Conservation (phyloP, 257 asterid genomes). For the Perilla frutescens region DNA sequence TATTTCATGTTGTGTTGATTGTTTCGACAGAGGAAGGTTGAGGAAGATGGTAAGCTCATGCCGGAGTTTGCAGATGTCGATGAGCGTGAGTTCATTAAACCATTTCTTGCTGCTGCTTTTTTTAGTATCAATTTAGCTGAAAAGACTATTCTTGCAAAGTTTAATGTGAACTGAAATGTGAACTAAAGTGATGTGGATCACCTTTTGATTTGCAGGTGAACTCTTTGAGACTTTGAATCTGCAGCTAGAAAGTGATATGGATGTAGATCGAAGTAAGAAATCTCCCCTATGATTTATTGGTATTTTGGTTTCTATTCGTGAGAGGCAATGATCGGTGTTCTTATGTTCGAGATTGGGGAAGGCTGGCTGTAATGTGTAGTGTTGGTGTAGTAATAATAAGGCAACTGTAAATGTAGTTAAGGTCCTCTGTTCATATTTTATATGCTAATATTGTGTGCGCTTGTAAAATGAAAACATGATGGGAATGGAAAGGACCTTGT, state of each 20-base stretch:
- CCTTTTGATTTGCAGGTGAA: slow-evolving; percentile 67
- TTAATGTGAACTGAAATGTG: slow-evolving; percentile 10
- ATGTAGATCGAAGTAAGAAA: slow-evolving; percentile 71
- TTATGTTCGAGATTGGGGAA: neutral
- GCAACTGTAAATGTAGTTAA: neutral
- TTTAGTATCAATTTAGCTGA: neutral
- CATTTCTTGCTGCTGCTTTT: neutral
- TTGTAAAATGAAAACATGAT: neutral
- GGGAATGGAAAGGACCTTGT: neutral
- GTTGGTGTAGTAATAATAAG: too few relatives aligned
- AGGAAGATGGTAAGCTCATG: slow-evolving; percentile 71
- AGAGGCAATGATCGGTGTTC: neutral
- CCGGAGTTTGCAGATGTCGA: slow-evolving; percentile 90
- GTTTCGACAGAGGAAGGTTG: slow-evolving; percentile 66
- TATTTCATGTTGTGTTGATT: slow-evolving; percentile 20
- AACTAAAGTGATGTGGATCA: slow-evolving; percentile 8
- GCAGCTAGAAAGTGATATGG: slow-evolving; percentile 80
- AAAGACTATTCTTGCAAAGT: neutral
- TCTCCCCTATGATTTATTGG: slow-evolving; percentile 1
- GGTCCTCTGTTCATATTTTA: neutral
- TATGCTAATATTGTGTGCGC: neutral
- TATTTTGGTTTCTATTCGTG: slow-evolving; percentile 21
- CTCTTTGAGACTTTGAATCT: slow-evolving; percentile 73
- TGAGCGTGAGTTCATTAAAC: slow-evolving; percentile 62
- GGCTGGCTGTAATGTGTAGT: neutral